A percentile compares a stretch with the other conserved stretches of the same genome.
Conservation (phyloP, 495 filamentous ascomycete genomes). For the Neurospora sp. region DNA sequence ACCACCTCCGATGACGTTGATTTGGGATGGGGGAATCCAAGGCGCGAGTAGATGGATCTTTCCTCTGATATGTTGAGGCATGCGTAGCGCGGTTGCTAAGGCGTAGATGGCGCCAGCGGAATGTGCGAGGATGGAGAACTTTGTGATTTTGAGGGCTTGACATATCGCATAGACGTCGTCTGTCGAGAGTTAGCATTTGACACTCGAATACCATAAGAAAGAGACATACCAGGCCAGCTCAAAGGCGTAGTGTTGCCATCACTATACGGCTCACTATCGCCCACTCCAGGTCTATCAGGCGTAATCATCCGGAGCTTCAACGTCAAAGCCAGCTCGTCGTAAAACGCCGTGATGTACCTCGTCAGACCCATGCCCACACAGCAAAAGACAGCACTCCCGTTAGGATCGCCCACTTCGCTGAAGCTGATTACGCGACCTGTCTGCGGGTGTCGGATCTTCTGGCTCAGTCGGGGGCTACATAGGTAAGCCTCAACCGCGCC, state of each 20-base stretch:
- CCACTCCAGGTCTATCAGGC: conserved; percentile 86
- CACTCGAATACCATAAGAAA: conserved; percentile 10
- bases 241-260: conserved; percentile 78
- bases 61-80: conserved; percentile 92
- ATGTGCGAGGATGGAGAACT: conserved; percentile 96
- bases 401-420: conserved; percentile 90
- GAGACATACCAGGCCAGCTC: conserved; percentile 77
- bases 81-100: conserved; percentile 86
- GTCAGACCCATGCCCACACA: conserved; percentile 98
- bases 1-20: conserved; percentile 65
- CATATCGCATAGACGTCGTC: conserved; percentile 96
- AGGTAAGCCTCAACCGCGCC: conserved; percentile 80
- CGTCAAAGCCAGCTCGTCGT: conserved; percentile 87
- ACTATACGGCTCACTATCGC: conserved; percentile 75
- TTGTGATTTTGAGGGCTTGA: conserved; percentile 82
- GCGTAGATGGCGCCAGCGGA: conserved; percentile 97
- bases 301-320: conserved; percentile 88
- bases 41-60: conserved; percentile 92
- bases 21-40: conserved; percentile 98
- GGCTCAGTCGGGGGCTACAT: conserved; percentile 70
- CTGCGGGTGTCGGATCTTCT: conserved; percentile 74
- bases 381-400: conserved; percentile 86
- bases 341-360: conserved; percentile 92
- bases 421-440: conserved; percentile 87
- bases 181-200: conserved; percentile 19